These are phyloP conservation scores for Pyrenochaeta sp. DNA, from an alignment of 2,329 filamentous ascomycete genomes.

Conservation along the genomic window DNA sequence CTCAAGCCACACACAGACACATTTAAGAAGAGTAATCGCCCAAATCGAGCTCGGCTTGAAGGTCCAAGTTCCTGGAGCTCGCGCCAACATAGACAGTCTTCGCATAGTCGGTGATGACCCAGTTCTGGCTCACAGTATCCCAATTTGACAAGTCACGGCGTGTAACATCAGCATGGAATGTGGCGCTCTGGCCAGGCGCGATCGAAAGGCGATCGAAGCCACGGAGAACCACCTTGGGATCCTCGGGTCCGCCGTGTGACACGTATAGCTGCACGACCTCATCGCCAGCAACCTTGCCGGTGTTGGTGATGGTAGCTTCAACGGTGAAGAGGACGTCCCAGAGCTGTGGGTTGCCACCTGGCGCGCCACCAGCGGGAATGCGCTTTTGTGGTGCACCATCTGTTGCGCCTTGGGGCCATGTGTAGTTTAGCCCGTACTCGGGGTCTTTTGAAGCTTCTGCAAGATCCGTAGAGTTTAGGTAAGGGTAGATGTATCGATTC, in stretches of 20 bases:
- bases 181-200: conserved; percentile 70
- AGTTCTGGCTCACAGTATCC: conserved; percentile 82
- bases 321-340: conserved; percentile 76
- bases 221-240: conserved; percentile 73
- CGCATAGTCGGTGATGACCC: conserved; percentile 69
- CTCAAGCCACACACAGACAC: neutral
- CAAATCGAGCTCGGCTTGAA: conserved; percentile 47
- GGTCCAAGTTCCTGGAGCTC: conserved; percentile 65
- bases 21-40: conserved; percentile 22
- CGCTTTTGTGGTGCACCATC: conserved; percentile 67
- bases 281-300: conserved; percentile 69
- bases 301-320: conserved; percentile 75
- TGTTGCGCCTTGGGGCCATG: conserved; percentile 65
- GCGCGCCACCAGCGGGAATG: conserved; percentile 69
- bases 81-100: conserved; percentile 69
- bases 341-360: conserved; percentile 68
- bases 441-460: conserved; percentile 65
- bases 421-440: conserved; percentile 66
- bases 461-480: conserved; percentile 70
- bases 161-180: conserved; percentile 74
- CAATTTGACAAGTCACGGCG: conserved; percentile 88
- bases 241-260: conserved; percentile 78
- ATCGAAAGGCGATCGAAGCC: conserved; percentile 83
- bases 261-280: conserved; percentile 81
- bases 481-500: conserved; percentile 73